A percentile compares a stretch with the other conserved stretches of the same genome.
Evolutionary conservation across 176 grass and related monocot genomes (phyloP).

Genomic region (Tuctoria greenei): DNA sequence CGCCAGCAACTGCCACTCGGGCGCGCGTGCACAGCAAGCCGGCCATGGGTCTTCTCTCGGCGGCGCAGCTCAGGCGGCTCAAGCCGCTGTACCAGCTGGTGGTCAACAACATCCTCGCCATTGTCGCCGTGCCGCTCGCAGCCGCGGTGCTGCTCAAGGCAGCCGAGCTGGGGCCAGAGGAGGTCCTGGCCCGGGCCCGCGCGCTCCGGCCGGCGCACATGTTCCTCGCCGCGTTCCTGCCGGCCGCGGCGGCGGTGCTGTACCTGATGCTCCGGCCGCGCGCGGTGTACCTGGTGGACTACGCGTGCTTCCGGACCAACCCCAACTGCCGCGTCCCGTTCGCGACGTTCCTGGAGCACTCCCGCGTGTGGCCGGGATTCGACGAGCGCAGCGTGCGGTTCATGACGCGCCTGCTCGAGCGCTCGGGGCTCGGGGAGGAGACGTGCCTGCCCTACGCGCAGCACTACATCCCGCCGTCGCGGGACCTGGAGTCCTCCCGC

Average conservation of each 20-base stretch:
- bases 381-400: slow-evolving; percentile 73
- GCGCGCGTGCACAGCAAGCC: not conserved
- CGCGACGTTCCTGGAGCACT: slow-evolving; percentile 69
- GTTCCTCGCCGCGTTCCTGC: slow-evolving; percentile 36
- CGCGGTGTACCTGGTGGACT: slow-evolving; percentile 67
- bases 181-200: slow-evolving; percentile 4
- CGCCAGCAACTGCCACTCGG: not conserved
- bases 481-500: slow-evolving; percentile 54
- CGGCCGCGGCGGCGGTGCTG: slow-evolving; percentile 4
- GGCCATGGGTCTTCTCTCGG: slow-evolving; percentile 23
- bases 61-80: slow-evolving; percentile 34
- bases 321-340: slow-evolving; percentile 65
- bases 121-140: slow-evolving; percentile 37
- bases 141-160: slow-evolving; percentile 16
- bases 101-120: slow-evolving; percentile 50
- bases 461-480: slow-evolving; percentile 69
- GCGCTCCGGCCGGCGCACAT: slow-evolving; percentile 39
- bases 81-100: slow-evolving; percentile 47
- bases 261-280: slow-evolving; percentile 59
- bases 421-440: slow-evolving; percentile 72
- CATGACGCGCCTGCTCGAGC: slow-evolving; percentile 62
- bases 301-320: slow-evolving; percentile 65
- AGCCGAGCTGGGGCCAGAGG: slow-evolving; percentile 24
- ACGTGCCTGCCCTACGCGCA: slow-evolving; percentile 69
- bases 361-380: slow-evolving; percentile 58